These are phyloP conservation scores for Gracilariopsis chorda DNA, from an alignment of 23 red algal genomes.

Conservation along the genomic window DNA sequence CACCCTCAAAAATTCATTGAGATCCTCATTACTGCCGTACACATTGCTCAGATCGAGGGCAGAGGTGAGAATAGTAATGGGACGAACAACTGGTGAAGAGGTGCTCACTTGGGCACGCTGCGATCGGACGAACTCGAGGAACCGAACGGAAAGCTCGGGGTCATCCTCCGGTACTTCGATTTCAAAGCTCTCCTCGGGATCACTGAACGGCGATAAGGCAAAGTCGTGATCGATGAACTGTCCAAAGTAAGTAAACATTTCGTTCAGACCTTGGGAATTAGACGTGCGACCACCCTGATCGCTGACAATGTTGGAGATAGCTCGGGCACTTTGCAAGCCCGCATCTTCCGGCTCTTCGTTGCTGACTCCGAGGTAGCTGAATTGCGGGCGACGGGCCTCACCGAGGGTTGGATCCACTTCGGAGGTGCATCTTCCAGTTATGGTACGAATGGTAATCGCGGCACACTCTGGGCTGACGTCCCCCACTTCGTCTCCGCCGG, in stretches of 20 bases:
- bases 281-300: not conserved
- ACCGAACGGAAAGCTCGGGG: not conserved
- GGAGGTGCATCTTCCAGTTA: not conserved
- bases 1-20: not conserved
- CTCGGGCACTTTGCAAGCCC: constrained; percentile 3
- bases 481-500: too few relatives aligned
- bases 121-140: not conserved
- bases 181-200: not conserved
- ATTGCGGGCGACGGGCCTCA: not conserved
- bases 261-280: not conserved
- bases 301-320: constrained; percentile 42
- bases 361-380: not conserved
- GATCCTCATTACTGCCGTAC: constrained; percentile 30
- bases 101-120: not conserved
- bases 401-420: not conserved
- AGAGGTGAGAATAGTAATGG: not conserved
- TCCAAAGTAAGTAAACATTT: constrained; percentile 41
- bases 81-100: not conserved
- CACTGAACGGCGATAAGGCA: constrained; percentile 10
- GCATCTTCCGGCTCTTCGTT: not conserved
- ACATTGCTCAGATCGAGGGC: constrained; percentile 26
- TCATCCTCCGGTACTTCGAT: not conserved
- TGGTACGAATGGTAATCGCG: not conserved
- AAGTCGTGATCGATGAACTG: constrained; percentile 62
- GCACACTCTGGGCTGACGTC: not conserved